These are phyloP conservation scores for Colletotrichum plurivorum DNA, from an alignment of 2,329 filamentous ascomycete genomes.

Conservation along the genomic window DNA sequence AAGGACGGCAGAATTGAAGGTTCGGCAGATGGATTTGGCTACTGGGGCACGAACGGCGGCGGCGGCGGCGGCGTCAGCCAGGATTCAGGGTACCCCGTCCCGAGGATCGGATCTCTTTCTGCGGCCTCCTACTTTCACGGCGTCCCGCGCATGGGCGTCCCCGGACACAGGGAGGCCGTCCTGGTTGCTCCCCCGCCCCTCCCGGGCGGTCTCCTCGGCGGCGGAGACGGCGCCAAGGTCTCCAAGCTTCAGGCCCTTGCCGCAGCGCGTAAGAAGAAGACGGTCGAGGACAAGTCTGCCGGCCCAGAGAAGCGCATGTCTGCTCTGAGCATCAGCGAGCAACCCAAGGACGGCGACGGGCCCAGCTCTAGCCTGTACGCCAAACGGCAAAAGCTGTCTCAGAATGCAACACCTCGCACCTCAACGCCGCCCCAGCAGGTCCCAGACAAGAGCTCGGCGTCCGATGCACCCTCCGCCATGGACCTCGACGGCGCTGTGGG, in stretches of 20 bases:
- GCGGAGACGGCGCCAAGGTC: conserved; percentile 77
- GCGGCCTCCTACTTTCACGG: conserved; percentile 80
- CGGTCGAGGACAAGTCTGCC: conserved; percentile 51
- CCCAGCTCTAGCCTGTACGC: conserved; percentile 40
- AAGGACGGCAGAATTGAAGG: conserved; percentile 42
- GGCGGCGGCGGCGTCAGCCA: conserved; percentile 1
- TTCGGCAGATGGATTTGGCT: conserved; percentile 41
- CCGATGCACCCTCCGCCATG: conserved; percentile 21
- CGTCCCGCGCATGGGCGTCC: conserved; percentile 86
- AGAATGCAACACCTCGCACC: conserved; percentile 38
- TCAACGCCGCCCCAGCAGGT: neutral
- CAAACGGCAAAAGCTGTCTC: conserved; percentile 43
- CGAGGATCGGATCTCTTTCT: conserved; percentile 43
- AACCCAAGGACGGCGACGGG: conserved; percentile 41
- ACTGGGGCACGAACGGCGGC: conserved; percentile 19
- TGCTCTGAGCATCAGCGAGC: conserved; percentile 42
- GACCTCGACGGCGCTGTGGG: conserved; percentile 20
- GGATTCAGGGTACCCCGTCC: conserved; percentile 36
- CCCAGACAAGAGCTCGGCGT: neutral
- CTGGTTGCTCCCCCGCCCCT: conserved; percentile 68
- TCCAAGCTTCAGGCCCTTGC: conserved; percentile 94
- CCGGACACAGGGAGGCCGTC: conserved; percentile 74
- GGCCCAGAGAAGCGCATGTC: conserved; percentile 49
- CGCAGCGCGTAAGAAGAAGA: conserved; percentile 87
- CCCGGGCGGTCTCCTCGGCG: conserved; percentile 83